Evolutionary conservation across 805 yeast species (phyloP), one percentile per base, ranked within the genome.

Genomic region (Komagataella kurtzmanii): DNA sequence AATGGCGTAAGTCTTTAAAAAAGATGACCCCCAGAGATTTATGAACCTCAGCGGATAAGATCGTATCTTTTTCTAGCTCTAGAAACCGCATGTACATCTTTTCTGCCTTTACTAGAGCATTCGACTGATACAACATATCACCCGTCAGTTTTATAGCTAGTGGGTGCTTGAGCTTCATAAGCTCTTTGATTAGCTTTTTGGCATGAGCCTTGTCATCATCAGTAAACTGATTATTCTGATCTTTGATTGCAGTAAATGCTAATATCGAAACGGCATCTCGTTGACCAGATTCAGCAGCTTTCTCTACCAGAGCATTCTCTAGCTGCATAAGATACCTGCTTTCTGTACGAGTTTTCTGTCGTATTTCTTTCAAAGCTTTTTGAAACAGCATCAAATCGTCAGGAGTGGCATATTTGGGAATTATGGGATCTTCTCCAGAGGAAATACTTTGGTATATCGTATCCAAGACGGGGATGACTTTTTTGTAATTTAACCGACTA

Each of bases 201-300:
- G 96, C 96, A 61, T 83, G 75, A 2, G 58, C 57, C 55, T 74
- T 76, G 58, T 88, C 96, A 2, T 79, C 86, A 8, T 65, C 61
- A 0, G 71, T 53, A 19, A 65, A 64, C 1, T 66, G 65, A 21
- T 45, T 49, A 2, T 63, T 61, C 7, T 61, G 60, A 45, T 66
- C 69, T 10, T 69, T 66, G 24, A 86, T 65, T 1, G 86, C 80
- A 49, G 82, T 80, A 56, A 82, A 88, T 3, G 91, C 80, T 18
- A 90, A 63, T 10, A 86, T 69, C 0, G 91, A 72, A 19, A 89
- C 77, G 0, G 97, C 96, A 64, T 88, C 88, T 55, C 80, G 77
- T 58, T 85, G 80, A 0, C 97, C 96, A 59, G 79, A 59, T 59
- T 86, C 95, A 0, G 96, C 96, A 12, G 96, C 88, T 50, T 75